Evolutionary conservation across 208 protist genomes (phyloP), one percentile per base, ranked within the genome.

Genomic region (Blastocrithidia nonstop): DNA sequence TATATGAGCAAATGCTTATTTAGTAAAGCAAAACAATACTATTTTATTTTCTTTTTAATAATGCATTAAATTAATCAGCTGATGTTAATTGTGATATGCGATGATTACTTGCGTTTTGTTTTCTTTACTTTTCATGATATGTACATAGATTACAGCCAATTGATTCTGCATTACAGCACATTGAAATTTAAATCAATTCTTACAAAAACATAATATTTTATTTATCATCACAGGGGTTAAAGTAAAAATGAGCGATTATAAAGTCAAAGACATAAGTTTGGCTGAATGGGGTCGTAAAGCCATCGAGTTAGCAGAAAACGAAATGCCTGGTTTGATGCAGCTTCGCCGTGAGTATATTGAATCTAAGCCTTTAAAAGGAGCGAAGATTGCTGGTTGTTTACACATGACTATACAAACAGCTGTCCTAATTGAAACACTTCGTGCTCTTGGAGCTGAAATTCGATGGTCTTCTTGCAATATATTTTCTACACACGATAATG

Each of bases 391-490:
- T 15, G 98, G 98, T 23, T 99, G 93, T 66, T 87, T 99, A 29
- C 98, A 99, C 90, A 99, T 99, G 97, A 99, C 98, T 25, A 90
- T 99, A 54, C 96, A 99, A 88, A 99, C 98, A 36, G 98, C 96
- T 35, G 96, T 98, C 21, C 87, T 99, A n/a, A 99, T 99, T 64
- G 97, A 99, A 77, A 99, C 98, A 24, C 92, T 99, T 29, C 57
- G 61, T 26, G 77, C 58, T n/a, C 82, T 99, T 45, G 98, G 97
- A 50, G 98, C 97, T 25, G 72, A 98, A 59, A 76, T 99, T 46
- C 75, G 95, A 49, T 98, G 95, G 93, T 81, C 66, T 44, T 96
- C 86, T 6, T 98, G 95, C 87, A 99, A 99, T 92, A 99, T 99
- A 63, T 99, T 98, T 93, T 98, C 96, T 31, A 99, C 98, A 25